Conservation (phyloP, 345 rosid species). For the Hibiscus tridactylites region DNA sequence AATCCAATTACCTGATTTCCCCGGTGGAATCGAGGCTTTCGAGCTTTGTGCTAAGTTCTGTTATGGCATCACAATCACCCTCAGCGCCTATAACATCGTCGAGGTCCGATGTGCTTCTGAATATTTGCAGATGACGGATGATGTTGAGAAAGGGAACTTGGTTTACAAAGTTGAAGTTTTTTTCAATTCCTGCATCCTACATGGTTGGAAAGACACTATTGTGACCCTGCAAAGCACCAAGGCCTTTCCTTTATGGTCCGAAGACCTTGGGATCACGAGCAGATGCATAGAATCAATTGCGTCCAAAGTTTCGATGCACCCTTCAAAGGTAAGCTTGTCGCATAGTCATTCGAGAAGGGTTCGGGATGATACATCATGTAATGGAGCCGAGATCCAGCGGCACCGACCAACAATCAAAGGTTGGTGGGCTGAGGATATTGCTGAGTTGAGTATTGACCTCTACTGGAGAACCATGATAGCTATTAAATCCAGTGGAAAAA, state of each 20-base stretch:
- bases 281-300: conserved; percentile 81
- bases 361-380: background rate
- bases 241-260: conserved; percentile 63
- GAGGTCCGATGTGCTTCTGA: conserved; percentile 83
- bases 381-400: conserved; percentile 50
- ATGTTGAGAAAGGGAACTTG: conserved; percentile 88
- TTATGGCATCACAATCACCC: conserved; percentile 80
- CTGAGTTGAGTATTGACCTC: conserved; percentile 75
- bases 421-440: conserved; percentile 98
- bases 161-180: conserved; percentile 88
- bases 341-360: conserved; percentile 12
- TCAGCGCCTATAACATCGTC: conserved; percentile 85
- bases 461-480: conserved; percentile 91
- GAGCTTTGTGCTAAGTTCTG: conserved; percentile 96
- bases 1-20: conserved; percentile 77
- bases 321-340: conserved; percentile 66
- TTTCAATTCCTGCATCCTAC: conserved; percentile 74
- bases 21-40: conserved; percentile 81
- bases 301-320: conserved; percentile 53
- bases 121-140: conserved; percentile 87
- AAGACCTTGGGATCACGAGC: conserved; percentile 75
- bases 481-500: conserved; percentile 67
- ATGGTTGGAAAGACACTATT: conserved; percentile 88
- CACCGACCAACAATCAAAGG: conserved; percentile 39
- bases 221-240: conserved; percentile 80